Conservation (phyloP, 306 rosid species). For the Pterocarpus santalinus region DNA sequence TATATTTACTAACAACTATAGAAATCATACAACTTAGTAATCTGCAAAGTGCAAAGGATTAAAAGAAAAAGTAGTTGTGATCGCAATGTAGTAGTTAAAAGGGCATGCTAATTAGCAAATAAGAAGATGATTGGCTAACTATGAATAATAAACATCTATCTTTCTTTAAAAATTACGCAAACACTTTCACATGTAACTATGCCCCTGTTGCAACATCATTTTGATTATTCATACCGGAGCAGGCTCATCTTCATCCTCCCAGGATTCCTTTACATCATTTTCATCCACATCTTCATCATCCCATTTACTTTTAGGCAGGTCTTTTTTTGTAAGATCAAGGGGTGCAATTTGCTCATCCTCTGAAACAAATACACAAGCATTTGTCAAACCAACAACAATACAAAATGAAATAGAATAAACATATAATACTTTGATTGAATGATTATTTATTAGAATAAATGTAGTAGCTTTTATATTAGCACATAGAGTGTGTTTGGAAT, state of each 20-base stretch:
- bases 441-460: background rate
- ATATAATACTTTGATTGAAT: background rate
- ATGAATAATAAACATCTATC: background rate
- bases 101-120: slow-evolving; percentile 2
- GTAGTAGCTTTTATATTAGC: background rate
- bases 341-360: slow-evolving; percentile 69
- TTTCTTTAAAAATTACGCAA: background rate
- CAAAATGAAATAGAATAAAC: slow-evolving; percentile 24
- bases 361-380: slow-evolving; percentile 46
- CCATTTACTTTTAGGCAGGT: slow-evolving; percentile 73
- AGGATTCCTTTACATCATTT: slow-evolving; percentile 85
- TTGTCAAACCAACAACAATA: slow-evolving; percentile 29
- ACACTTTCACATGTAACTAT: background rate
- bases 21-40: background rate
- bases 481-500: background rate
- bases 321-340: slow-evolving; percentile 53
- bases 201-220: background rate
- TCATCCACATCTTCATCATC: slow-evolving; percentile 94
- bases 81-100: background rate
- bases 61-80: background rate
- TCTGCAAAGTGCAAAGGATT: background rate
- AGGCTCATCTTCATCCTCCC: slow-evolving; percentile 97
- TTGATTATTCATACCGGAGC: slow-evolving; percentile 61
- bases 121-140: background rate
- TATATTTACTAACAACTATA: background rate